Conservation (phyloP, 2,329 filamentous ascomycete species). For the Colletotrichum agaves region DNA sequence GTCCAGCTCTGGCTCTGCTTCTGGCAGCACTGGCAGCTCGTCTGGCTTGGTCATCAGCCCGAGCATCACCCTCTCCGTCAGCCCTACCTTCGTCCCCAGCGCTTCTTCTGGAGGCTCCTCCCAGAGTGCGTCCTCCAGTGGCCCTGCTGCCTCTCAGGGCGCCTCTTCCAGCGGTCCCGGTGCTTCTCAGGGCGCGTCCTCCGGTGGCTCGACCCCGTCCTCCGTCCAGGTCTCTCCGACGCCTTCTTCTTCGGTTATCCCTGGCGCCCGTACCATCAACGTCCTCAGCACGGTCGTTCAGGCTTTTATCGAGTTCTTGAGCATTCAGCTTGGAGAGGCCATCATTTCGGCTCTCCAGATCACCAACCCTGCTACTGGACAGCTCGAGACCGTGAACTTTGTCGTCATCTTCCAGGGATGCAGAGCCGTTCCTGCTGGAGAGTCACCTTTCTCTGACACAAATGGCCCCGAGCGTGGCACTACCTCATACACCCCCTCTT, state of each 20-base stretch:
- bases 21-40: not conserved
- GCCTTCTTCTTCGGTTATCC: not conserved
- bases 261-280: not conserved
- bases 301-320: slow-evolving; percentile 1
- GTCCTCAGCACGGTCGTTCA: not conserved
- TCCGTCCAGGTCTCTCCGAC: not conserved
- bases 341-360: not conserved
- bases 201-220: not conserved
- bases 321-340: slow-evolving; percentile 13
- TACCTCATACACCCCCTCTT: not conserved
- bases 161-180: too few species aligned
- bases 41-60: not conserved
- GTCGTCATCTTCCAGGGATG: slow-evolving; percentile 11
- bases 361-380: not conserved
- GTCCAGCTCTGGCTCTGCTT: not conserved
- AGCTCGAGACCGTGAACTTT: not conserved
- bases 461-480: not conserved
- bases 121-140: not conserved
- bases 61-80: not conserved
- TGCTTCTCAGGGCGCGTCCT: not conserved
- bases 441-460: slow-evolving; percentile 13
- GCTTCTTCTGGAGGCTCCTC: not conserved
- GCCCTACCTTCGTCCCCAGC: not conserved
- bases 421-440: slow-evolving; percentile 20
- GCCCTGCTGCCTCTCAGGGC: not conserved